Conservation (phyloP, 768 basidiomycete genomes). For the Pleurotus ostreatus region DNA sequence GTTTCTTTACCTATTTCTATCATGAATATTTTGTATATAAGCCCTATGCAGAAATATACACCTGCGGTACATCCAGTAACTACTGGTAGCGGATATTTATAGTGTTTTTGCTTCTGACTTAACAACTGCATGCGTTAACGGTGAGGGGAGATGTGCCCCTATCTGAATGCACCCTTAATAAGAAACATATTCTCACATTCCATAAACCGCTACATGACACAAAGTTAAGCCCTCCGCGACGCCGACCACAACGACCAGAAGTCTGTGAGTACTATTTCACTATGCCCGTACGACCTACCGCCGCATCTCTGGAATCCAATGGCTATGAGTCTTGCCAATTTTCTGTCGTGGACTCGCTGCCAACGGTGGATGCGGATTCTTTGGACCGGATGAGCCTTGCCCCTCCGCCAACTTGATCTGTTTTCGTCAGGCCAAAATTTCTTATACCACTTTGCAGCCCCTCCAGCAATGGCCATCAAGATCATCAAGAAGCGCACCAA, state of each 20-base stretch:
- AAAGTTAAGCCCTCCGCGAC: background rate
- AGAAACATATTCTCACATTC: background rate
- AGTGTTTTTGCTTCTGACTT: too few relatives aligned
- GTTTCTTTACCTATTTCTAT: too few relatives aligned
- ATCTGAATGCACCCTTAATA: background rate
- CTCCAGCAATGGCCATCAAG: slow-evolving; percentile 9
- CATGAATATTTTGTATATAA: too few relatives aligned
- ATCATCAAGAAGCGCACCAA: slow-evolving; percentile 79
- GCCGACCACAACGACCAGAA: slow-evolving; percentile 9
- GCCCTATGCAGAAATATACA: too few relatives aligned
- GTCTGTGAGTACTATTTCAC: background rate
- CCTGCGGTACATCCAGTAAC: too few relatives aligned
- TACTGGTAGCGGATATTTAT: too few relatives aligned
- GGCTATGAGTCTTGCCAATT: background rate
- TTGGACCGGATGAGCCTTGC: background rate
- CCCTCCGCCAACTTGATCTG: background rate
- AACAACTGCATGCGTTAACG: too few relatives aligned
- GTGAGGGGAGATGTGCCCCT: background rate
- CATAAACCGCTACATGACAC: background rate
- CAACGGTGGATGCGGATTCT: background rate
- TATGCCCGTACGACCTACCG: background rate
- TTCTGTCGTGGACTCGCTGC: background rate
- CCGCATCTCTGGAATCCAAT: too few relatives aligned
- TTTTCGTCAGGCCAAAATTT: background rate
- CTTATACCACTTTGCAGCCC: background rate